Evolutionary conservation across 2,329 filamentous ascomycete genomes (phyloP).

Genomic region (Aspergillus fructus): DNA sequence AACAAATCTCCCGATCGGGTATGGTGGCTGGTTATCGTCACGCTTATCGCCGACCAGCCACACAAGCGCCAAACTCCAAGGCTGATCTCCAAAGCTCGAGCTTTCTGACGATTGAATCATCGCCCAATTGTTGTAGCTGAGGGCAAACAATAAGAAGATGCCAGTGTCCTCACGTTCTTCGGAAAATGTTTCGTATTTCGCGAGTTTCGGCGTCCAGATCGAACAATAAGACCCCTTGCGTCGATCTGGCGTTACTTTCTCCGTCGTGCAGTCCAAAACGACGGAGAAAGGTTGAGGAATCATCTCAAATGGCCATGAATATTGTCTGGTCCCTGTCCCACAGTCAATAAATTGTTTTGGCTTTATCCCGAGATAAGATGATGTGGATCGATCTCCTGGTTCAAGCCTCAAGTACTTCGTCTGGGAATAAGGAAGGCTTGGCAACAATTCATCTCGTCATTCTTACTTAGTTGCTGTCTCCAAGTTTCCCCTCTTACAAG

Average conservation of each 20-base stretch:
- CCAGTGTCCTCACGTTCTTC: neutral
- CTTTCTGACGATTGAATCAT: neutral
- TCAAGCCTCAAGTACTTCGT: neutral
- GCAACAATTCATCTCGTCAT: neutral
- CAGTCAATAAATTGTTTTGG: neutral
- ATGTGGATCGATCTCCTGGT: neutral
- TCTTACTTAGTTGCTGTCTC: neutral
- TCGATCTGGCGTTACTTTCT: neutral
- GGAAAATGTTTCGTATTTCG: neutral
- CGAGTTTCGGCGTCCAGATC: neutral
- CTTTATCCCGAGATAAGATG: neutral
- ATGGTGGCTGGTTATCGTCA: slow-evolving; percentile 26
- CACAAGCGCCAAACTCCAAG: neutral
- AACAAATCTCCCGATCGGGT: slow-evolving; percentile 44
- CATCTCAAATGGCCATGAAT: neutral
- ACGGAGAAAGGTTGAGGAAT: neutral
- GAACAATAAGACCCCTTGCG: neutral
- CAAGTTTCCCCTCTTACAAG: neutral
- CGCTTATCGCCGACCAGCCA: slow-evolving; percentile 23
- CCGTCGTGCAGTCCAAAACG: neutral
- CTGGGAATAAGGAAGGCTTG: neutral
- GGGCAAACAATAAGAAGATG: neutral
- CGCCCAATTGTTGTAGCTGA: neutral
- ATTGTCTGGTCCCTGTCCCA: neutral
- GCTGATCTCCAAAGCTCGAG: neutral